Percentiles rank a stretch among this genome's conserved stretches.
Evolutionary conservation across 345 rosid genomes (phyloP).

Genomic region (Arabidopsis arenosa): DNA sequence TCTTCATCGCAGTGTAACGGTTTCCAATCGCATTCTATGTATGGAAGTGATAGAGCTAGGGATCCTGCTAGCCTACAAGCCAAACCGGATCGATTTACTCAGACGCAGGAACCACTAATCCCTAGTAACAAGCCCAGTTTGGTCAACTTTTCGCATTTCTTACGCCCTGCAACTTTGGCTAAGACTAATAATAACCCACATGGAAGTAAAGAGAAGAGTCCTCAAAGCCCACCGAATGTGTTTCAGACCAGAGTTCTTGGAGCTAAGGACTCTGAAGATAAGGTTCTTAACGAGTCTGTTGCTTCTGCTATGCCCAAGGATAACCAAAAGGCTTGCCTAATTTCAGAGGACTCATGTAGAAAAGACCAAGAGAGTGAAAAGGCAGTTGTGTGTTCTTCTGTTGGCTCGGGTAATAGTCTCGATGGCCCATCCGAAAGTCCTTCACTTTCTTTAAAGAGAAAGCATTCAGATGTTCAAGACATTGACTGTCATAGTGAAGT

Average conservation of each 20-base stretch:
- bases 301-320: conserved; percentile 49
- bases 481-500: conserved; percentile 79
- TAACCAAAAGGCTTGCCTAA: conserved; percentile 43
- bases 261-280: conserved; percentile 46
- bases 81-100: conserved; percentile 47
- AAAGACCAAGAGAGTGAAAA: conserved; percentile 59
- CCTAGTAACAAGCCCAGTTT: conserved; percentile 49
- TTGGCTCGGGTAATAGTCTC: conserved; percentile 73
- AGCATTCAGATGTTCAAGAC: conserved; percentile 60
- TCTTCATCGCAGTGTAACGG: conserved; percentile 45
- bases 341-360: conserved; percentile 47
- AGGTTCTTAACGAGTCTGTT: conserved; percentile 45
- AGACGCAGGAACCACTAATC: conserved; percentile 50
- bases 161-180: conserved; percentile 58
- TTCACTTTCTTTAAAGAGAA: conserved; percentile 62
- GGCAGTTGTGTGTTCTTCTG: conserved; percentile 72
- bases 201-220: conserved; percentile 45
- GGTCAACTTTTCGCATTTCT: conserved; percentile 69
- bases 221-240: conserved; percentile 42
- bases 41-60: conserved; percentile 51
- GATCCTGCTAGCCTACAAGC: conserved; percentile 42
- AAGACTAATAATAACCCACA: conserved; percentile 47
- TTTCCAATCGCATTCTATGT: conserved; percentile 48
- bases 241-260: conserved; percentile 48
- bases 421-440: conserved; percentile 66